Evolutionary conservation across 306 rosid species (phyloP).

Genomic region (Neltuma alba): DNA sequence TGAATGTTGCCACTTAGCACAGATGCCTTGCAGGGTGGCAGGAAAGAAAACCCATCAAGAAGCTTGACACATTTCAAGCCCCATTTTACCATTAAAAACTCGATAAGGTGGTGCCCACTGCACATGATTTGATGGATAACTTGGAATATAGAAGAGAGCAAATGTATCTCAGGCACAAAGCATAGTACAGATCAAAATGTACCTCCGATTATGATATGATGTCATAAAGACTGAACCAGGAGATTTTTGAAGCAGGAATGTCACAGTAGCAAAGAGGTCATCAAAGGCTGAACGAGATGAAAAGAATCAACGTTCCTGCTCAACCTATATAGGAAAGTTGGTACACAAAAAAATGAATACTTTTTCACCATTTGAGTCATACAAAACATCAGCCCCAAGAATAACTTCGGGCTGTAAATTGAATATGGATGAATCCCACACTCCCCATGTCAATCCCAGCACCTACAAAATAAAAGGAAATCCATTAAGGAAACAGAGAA

Average conservation of each 20-base stretch:
- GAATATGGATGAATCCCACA: conserved; percentile 78
- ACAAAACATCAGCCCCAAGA: conserved; percentile 87
- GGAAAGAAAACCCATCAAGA: conserved; percentile 81
- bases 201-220: conserved; percentile 77
- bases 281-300: conserved; percentile 57
- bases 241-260: conserved; percentile 65
- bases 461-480: conserved; percentile 52
- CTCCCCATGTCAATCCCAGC: conserved; percentile 85
- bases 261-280: conserved; percentile 70
- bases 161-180: conserved; percentile 26
- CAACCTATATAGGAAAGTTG: conserved; percentile 24
- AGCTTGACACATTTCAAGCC: conserved; percentile 78
- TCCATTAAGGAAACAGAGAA: conserved; percentile 15
- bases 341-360: conserved; percentile 15
- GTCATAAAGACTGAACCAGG: conserved; percentile 62
- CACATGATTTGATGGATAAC: conserved; percentile 22
- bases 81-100: conserved; percentile 68
- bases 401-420: conserved; percentile 68
- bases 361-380: conserved; percentile 72
- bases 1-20: conserved; percentile 80
- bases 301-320: conserved; percentile 38
- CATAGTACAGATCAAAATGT: conserved; percentile 24
- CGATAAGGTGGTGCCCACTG: conserved; percentile 73
- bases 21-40: conserved; percentile 74
- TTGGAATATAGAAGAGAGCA: background rate